These are phyloP conservation scores for Macrocybe sp. DNA, from an alignment of 1,284 basidiomycete species.

Conservation along the genomic window DNA sequence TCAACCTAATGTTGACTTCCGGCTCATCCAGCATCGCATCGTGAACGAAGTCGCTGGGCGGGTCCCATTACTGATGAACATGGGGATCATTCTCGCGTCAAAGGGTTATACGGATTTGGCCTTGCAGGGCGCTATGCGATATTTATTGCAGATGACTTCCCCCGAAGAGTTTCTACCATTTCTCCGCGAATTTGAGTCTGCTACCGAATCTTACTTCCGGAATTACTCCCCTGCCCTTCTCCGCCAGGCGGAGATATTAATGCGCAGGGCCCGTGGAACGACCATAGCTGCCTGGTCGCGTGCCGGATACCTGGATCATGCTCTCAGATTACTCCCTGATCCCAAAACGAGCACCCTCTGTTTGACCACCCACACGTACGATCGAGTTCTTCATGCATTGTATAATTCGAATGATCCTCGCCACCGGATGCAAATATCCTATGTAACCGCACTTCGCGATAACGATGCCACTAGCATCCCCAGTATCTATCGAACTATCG, in stretches of 20 bases:
- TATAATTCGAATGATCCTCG: conserved; percentile 3
- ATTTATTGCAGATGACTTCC: conserved; percentile 26
- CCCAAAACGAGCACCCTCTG: conserved; percentile 13
- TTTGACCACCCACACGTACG: conserved; percentile 21
- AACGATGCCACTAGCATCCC: background rate
- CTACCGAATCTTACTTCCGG: conserved; percentile 15
- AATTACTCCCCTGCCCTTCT: background rate
- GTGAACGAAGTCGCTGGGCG: conserved; percentile 6
- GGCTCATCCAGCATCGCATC: conserved; percentile 17
- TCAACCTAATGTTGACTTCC: conserved; percentile 8
- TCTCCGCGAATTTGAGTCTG: conserved; percentile 24
- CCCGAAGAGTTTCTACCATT: conserved; percentile 21
- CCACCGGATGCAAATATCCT: conserved; percentile 7
- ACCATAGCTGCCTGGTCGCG: conserved; percentile 22
- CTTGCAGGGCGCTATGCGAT: conserved; percentile 17
- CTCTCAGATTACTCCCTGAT: conserved; percentile 30
- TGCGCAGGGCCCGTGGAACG: conserved; percentile 13
- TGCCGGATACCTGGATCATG: conserved; percentile 25
- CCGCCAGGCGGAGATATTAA: conserved; percentile 4
- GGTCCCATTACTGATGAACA: conserved; percentile 3
- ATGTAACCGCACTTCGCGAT: conserved; percentile 14
- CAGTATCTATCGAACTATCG: background rate
- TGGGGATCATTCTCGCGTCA: conserved; percentile 23
- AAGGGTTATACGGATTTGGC: conserved; percentile 29
- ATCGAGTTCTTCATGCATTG: conserved; percentile 20